Conservation (phyloP, 2,329 filamentous ascomycete species). For the Trichophyton mentagrophytes region DNA sequence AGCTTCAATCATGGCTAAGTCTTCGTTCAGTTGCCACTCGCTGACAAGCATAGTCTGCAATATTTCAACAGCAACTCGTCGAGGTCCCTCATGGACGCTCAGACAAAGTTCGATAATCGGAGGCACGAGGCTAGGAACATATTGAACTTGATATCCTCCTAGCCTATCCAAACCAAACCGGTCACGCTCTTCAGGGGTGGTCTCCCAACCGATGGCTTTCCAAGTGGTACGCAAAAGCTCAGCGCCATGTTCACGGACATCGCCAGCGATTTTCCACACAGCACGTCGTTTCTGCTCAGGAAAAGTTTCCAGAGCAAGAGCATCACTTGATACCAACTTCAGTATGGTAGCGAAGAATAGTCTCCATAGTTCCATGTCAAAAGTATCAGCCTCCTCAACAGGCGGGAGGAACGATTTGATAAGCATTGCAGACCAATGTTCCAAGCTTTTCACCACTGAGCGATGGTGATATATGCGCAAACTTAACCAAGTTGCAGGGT, state of each 20-base stretch:
- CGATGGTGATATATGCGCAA: slow-evolving; percentile 88
- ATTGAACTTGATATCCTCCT: slow-evolving; percentile 96
- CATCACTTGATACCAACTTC: slow-evolving; percentile 77
- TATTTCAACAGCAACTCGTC: slow-evolving; percentile 82
- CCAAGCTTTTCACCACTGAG: slow-evolving; percentile 71
- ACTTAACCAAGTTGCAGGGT: slow-evolving; percentile 81
- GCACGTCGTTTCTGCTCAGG: slow-evolving; percentile 91
- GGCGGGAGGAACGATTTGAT: slow-evolving; percentile 75
- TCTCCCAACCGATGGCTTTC: slow-evolving; percentile 96
- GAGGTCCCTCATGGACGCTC: slow-evolving; percentile 83
- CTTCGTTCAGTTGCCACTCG: slow-evolving; percentile 92
- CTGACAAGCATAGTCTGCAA: slow-evolving; percentile 96
- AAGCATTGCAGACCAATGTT: slow-evolving; percentile 67
- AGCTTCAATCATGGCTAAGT: slow-evolving; percentile 79
- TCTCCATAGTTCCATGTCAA: slow-evolving; percentile 90
- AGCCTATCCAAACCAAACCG: slow-evolving; percentile 70
- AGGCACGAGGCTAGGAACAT: slow-evolving; percentile 80
- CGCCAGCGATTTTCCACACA: slow-evolving; percentile 97
- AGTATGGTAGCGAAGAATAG: slow-evolving; percentile 81
- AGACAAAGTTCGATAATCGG: slow-evolving; percentile 89
- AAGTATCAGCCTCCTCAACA: slow-evolving; percentile 79
- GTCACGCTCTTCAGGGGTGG: slow-evolving; percentile 61
- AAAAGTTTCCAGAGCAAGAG: slow-evolving; percentile 84
- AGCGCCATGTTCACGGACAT: slow-evolving; percentile 83
- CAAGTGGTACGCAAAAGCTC: slow-evolving; percentile 73